Evolutionary conservation across 2,329 filamentous ascomycete species (phyloP), one percentile per base, ranked within the genome.

Genomic region (Chaetomium globosum): DNA sequence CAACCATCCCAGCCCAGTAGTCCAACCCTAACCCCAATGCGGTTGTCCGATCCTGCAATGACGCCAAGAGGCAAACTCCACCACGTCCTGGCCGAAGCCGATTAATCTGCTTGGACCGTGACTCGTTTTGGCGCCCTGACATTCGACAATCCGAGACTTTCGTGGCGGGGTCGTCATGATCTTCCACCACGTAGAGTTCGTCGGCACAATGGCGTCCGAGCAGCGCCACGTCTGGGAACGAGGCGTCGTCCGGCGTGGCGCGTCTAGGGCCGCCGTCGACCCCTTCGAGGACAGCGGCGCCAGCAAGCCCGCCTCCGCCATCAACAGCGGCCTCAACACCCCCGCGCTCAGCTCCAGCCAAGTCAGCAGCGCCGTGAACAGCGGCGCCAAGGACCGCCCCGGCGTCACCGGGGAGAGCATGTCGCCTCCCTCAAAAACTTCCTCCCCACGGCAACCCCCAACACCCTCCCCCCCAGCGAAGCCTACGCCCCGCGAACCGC

Each of bases 131-230:
- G 95, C 75, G 95, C 93, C 78, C 86, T 99, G 63, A 93, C 95
- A n/a, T 93, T 97, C 49, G 95, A 95, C 71, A 98, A n/a, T 99
- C 74, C 92, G 93, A 72, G 95, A 98, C 76, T 99, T 96, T 87
- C 96, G 93, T 82, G 95, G 95, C 71, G 95, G 95, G 78, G 95
- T 99, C 2, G 93, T 99, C 70, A 96, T 99, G 89, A 99, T 99
- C 79, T 97, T 93, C 68, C 95, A 99, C 81, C 98, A 99, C 85
- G 93, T 98, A 76, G 95, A 99, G 78, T 99, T 99, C 74, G 93
- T 99, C 59, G 93, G 94, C 66, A 94, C 94, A 3, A 87, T 99
- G 12, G 95, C 95, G 80, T 91, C 91, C 4, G 96, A 99, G 82
- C 93, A 98, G 80, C 96, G 95, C 91, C 91, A 96, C 78, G 92